These are phyloP conservation scores for Suhomyces ambrosiae DNA, from an alignment of 1,139 yeast species.

Conservation along the genomic window DNA sequence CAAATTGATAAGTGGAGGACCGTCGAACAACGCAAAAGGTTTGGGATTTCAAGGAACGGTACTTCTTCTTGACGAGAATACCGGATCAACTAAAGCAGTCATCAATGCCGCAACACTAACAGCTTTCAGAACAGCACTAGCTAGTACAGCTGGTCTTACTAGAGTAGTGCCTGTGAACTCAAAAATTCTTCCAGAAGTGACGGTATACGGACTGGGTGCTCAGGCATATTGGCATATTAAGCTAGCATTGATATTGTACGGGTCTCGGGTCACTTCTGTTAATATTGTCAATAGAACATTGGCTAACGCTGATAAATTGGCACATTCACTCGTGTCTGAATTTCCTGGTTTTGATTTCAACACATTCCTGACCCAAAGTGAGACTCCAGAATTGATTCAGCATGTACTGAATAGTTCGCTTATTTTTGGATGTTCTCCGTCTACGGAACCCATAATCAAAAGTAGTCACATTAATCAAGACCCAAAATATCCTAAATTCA, in stretches of 20 bases:
- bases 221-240: conserved; percentile 70
- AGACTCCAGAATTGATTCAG: conserved; percentile 17
- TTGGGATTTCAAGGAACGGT: conserved; percentile 58
- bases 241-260: conserved; percentile 46
- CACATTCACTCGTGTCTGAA: conserved; percentile 25
- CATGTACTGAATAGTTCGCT: conserved; percentile 37
- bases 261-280: conserved; percentile 36
- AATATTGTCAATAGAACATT: conserved; percentile 51
- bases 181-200: conserved; percentile 27
- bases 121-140: conserved; percentile 69
- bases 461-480: conserved; percentile 34
- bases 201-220: conserved; percentile 65
- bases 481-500: conserved; percentile 38
- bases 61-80: conserved; percentile 48
- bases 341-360: conserved; percentile 26
- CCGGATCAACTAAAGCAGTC: conserved; percentile 56
- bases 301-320: conserved; percentile 41
- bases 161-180: conserved; percentile 31
- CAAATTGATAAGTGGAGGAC: conserved; percentile 55
- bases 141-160: conserved; percentile 51
- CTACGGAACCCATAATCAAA: conserved; percentile 50
- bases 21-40: conserved; percentile 31
- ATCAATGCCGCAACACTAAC: conserved; percentile 63
- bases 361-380: conserved; percentile 24
- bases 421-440: conserved; percentile 62